Percentiles rank a stretch among this genome's conserved stretches.
Evolutionary conservation across 1,139 yeast genomes (phyloP).

Genomic region (Zygoascus hellenicus): DNA sequence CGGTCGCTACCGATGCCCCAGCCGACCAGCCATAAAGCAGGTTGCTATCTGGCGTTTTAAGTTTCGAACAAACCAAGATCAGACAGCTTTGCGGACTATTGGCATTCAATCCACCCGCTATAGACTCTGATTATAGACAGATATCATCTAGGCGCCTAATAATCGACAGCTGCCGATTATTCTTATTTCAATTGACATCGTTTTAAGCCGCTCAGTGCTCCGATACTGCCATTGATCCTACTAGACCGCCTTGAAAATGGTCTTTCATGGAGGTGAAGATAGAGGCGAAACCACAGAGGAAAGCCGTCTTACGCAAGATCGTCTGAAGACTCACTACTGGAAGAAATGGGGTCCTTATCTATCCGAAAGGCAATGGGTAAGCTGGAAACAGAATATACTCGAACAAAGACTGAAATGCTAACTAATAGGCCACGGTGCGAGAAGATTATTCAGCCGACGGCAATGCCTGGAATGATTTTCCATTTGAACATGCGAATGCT

Average conservation of each 20-base stretch:
- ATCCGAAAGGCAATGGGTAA: constrained; percentile 81
- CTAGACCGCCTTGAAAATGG: constrained; percentile 20
- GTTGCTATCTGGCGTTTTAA: too few species aligned
- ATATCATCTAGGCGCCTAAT: too few species aligned
- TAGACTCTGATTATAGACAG: too few species aligned
- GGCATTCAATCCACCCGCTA: too few species aligned
- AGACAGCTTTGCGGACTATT: too few species aligned
- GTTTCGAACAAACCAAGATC: too few species aligned
- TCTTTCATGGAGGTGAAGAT: constrained; percentile 28
- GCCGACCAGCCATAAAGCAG: too few species aligned
- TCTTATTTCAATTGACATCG: too few species aligned
- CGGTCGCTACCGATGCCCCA: too few species aligned
- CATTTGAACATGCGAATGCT: constrained; percentile 79
- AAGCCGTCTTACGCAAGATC: constrained; percentile 56
- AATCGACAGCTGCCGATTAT: too few species aligned
- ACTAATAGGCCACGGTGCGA: constrained; percentile 64
- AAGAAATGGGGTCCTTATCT: constrained; percentile 91
- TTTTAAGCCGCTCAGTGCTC: too few species aligned
- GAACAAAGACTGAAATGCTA: constrained; percentile 6
- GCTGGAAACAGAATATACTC: constrained; percentile 13
- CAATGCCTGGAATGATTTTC: constrained; percentile 89
- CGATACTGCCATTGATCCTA: too few species aligned
- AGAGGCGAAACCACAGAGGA: constrained; percentile 53
- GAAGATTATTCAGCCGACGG: constrained; percentile 85
- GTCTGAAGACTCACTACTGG: constrained; percentile 56